Evolutionary conservation across 768 basidiomycete genomes (phyloP), one percentile per base, ranked within the genome.

Genomic region (Hypsizygus marmoreus): DNA sequence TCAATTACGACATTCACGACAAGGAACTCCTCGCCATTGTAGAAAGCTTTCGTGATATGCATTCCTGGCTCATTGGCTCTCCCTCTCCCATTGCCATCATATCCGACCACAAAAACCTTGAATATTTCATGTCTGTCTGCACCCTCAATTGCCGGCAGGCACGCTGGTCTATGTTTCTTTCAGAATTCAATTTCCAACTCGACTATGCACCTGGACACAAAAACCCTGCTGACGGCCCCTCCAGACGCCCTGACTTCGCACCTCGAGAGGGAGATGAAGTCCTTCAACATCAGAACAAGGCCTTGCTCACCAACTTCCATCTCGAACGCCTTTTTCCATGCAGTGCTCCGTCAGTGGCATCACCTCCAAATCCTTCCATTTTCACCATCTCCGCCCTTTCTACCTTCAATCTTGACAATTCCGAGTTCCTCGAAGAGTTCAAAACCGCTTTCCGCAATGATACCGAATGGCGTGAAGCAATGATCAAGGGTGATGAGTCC

Each of bases 1-100:
- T 60, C 6, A 80, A 79, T 55, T 81, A 81, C 49, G 61, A 73
- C 8, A 64, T 75, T 24, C 69, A 80, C 47, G 70, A 82, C 38
- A 76, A 77, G 55, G 79, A 81, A 60, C 57, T 80, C 0, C 67
- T 81, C 1, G 76, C 73, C 1, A 68, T 81, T 36, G 57, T 80
- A 3, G 53, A 65, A 25, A 61, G 66, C 0, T 64, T 79, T 26
- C 36, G 54, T 0, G 62, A 69, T 10, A 67, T 65, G 66, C 50
- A 61, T 7, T 54, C 67, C 33, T 63, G 61, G 60, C 56, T 67
- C 20, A 51, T 66, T 8, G 60, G 70, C 7, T 58, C 65, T 7
- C 37, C 47, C 7, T 47, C 43, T 11, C 48, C 56, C 0, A 56
- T 71, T 36, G 42, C 55, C 6, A 57, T 55, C 30, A 49, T 57